Conservation (phyloP, 768 basidiomycete genomes). For the Trametes gibbosa region DNA sequence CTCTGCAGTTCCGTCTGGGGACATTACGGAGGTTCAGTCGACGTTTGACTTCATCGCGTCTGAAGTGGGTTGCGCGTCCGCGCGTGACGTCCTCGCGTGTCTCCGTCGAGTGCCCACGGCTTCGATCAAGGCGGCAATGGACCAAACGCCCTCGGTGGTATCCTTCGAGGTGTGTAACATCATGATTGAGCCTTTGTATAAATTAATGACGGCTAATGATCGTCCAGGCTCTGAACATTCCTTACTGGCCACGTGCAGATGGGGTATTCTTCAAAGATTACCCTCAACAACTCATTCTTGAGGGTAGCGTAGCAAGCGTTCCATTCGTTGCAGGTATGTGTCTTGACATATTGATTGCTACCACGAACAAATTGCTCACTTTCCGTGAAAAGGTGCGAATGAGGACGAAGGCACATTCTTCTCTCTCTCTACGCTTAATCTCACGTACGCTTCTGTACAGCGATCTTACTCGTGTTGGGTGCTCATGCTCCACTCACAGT, state of each 20-base stretch:
- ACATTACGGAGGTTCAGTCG: slow-evolving; percentile 27
- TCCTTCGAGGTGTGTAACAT: slow-evolving; percentile 26
- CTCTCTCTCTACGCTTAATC: not conserved
- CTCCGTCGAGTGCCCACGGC: slow-evolving; percentile 38
- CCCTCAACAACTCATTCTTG: slow-evolving; percentile 30
- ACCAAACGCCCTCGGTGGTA: slow-evolving; percentile 32
- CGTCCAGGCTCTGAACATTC: not conserved
- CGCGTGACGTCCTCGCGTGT: slow-evolving; percentile 41
- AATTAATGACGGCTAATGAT: too few relatives aligned
- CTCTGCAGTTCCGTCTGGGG: not conserved
- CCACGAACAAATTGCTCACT: too few relatives aligned
- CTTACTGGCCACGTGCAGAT: slow-evolving; percentile 29
- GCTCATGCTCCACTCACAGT: slow-evolving; percentile 11
- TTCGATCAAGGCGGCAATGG: slow-evolving; percentile 32
- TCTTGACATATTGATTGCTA: too few relatives aligned
- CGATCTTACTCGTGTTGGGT: not conserved
- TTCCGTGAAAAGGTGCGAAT: too few relatives aligned
- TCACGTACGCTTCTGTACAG: slow-evolving; percentile 1
- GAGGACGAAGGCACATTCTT: slow-evolving; percentile 28
- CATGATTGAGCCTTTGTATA: too few relatives aligned
- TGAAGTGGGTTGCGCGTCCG: slow-evolving; percentile 34
- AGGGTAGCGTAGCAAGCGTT: slow-evolving; percentile 31
- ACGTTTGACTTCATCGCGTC: slow-evolving; percentile 42
- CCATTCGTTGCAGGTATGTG: slow-evolving; percentile 22
- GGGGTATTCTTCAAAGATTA: slow-evolving; percentile 24